These are phyloP conservation scores for Cladosporium colombiae DNA, from an alignment of 2,329 filamentous ascomycete genomes.

Conservation along the genomic window DNA sequence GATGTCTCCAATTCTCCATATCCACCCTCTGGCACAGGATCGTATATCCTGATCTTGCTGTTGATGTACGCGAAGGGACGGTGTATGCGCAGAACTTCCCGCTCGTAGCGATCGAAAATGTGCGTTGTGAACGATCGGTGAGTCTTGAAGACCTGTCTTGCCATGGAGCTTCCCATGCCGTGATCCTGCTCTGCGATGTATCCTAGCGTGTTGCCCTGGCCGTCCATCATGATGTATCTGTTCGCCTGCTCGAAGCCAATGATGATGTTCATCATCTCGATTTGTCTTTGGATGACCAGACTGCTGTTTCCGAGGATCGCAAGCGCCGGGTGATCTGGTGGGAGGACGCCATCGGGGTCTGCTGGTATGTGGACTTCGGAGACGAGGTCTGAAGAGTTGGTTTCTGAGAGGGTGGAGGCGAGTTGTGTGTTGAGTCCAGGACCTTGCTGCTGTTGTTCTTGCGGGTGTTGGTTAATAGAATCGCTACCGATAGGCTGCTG, in stretches of 20 bases:
- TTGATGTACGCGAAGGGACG: constrained; percentile 66
- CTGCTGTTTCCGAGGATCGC: constrained; percentile 61
- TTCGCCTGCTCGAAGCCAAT: constrained; percentile 69
- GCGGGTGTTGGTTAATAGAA: constrained; percentile 20
- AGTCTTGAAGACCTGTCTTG: constrained; percentile 61
- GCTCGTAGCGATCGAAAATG: constrained; percentile 62
- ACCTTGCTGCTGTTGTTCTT: constrained; percentile 2
- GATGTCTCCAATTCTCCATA: constrained; percentile 36
- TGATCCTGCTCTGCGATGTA: constrained; percentile 66
- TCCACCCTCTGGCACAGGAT: constrained; percentile 48
- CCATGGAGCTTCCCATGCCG: constrained; percentile 57
- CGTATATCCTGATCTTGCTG: constrained; percentile 58
- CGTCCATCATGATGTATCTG: constrained; percentile 66
- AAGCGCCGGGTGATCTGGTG: constrained; percentile 58
- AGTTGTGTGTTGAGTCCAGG: constrained; percentile 35
- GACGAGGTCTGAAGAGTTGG: constrained; percentile 52
- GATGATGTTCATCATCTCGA: constrained; percentile 67
- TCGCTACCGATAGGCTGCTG: constrained; percentile 8
- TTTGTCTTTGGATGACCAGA: constrained; percentile 62
- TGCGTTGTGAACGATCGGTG: constrained; percentile 66
- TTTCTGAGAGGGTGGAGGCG: constrained; percentile 48
- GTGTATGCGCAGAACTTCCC: constrained; percentile 63
- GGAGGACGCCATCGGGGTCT: constrained; percentile 61
- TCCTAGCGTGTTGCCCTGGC: constrained; percentile 62
- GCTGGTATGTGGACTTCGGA: constrained; percentile 63